Conservation (phyloP, 1,139 yeast species). For the Lodderomyces orthopsilosis region DNA sequence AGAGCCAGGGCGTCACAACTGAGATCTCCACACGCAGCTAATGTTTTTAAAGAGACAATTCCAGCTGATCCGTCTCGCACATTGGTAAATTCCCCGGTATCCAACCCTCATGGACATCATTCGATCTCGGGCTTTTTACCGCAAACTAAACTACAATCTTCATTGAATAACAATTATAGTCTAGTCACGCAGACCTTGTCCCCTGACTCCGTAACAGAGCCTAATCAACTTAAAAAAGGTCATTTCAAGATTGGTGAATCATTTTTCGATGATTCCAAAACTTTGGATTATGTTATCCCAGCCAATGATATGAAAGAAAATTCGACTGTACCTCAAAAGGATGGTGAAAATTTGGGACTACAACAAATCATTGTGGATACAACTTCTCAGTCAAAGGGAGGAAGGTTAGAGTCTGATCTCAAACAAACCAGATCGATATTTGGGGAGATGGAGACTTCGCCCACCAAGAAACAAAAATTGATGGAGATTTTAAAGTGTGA, state of each 20-base stretch:
- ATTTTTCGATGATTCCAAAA: not conserved
- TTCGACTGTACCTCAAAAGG: not conserved
- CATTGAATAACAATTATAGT: not conserved
- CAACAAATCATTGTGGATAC: not conserved
- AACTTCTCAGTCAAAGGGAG: not conserved
- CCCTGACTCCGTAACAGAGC: not conserved
- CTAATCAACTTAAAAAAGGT: not conserved
- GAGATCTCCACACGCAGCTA: no score
- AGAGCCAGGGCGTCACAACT: no score
- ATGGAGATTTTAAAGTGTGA: slow-evolving; percentile 20
- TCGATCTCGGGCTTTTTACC: not conserved
- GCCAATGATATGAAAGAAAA: not conserved
- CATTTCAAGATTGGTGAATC: not conserved
- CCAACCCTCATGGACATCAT: not conserved
- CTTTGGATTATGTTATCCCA: not conserved
- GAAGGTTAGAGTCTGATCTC: not conserved
- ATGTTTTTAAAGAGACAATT: not conserved
- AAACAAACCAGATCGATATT: not conserved
- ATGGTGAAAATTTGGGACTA: not conserved
- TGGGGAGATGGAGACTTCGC: not conserved
- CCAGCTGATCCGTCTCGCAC: no score
- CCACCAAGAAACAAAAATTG: slow-evolving; percentile 18
- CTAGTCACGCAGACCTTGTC: not conserved
- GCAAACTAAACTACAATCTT: not conserved
- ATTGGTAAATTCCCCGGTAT: no score